Percentiles rank a stretch among this genome's conserved stretches.
These are phyloP conservation scores for Ustilago esculenta DNA, from an alignment of 1,284 basidiomycete genomes.

Conservation along the genomic window DNA sequence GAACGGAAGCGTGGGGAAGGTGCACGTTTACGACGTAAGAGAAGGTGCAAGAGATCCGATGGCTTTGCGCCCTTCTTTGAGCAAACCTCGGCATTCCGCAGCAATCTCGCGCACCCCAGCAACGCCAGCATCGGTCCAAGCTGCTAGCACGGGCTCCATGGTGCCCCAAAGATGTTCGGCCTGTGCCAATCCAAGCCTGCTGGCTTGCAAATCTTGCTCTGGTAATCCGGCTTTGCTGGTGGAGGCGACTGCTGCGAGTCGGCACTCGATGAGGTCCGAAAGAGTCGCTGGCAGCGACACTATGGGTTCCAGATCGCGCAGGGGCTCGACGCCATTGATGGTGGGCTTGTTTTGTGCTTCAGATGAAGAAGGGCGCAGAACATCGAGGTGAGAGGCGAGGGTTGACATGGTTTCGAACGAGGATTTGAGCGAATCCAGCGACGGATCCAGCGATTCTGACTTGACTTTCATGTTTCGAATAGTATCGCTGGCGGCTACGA, in stretches of 20 bases:
- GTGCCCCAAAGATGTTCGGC: slow-evolving; percentile 54
- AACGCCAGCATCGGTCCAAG: slow-evolving; percentile 54
- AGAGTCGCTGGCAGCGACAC: slow-evolving; percentile 51
- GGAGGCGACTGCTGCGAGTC: background rate
- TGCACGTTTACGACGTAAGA: no score
- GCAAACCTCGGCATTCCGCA: slow-evolving; percentile 47
- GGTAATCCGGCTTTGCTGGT: background rate
- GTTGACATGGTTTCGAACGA: slow-evolving; percentile 47
- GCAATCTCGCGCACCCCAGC: slow-evolving; percentile 48
- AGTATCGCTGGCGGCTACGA: slow-evolving; percentile 89
- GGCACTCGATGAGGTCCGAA: slow-evolving; percentile 39
- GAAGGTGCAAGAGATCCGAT: background rate
- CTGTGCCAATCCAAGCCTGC: slow-evolving; percentile 37
- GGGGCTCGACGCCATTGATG: slow-evolving; percentile 1
- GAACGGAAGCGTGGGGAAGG: no score
- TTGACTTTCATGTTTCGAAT: slow-evolving; percentile 73
- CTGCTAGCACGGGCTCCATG: slow-evolving; percentile 51
- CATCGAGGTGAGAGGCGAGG: slow-evolving; percentile 37
- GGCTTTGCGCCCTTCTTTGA: slow-evolving; percentile 46
- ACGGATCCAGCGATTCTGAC: slow-evolving; percentile 49
- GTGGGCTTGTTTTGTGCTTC: background rate
- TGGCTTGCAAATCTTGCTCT: slow-evolving; percentile 2
- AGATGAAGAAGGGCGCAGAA: slow-evolving; percentile 9
- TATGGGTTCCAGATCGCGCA: slow-evolving; percentile 47
- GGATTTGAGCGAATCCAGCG: slow-evolving; percentile 43